phyloP scores from a whole-genome alignment of 2,329 filamentous ascomycete species.

The Metarhizium humberi region DNA sequence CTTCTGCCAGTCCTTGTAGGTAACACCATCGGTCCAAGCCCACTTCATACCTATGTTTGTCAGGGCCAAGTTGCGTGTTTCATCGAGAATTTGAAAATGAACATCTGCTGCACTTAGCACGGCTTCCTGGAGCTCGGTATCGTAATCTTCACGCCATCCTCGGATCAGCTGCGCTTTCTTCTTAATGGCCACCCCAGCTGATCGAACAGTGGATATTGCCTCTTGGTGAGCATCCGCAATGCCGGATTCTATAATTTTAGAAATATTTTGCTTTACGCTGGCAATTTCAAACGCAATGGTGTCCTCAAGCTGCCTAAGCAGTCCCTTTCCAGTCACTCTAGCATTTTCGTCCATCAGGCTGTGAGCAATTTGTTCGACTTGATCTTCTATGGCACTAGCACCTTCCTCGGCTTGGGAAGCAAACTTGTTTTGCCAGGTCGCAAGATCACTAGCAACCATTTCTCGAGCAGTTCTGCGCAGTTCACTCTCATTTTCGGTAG shows the following conservation, averaged over 20 bases:
- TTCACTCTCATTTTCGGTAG: slow-evolving; percentile 40
- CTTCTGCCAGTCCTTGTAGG: slow-evolving; percentile 94
- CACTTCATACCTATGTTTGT: slow-evolving; percentile 90
- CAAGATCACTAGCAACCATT: slow-evolving; percentile 68
- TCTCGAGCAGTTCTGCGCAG: slow-evolving; percentile 50
- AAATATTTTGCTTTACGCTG: slow-evolving; percentile 58
- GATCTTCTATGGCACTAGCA: slow-evolving; percentile 60
- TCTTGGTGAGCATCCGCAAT: slow-evolving; percentile 31
- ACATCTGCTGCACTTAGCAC: slow-evolving; percentile 67
- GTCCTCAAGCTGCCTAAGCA: slow-evolving; percentile 60
- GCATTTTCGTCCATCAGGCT: slow-evolving; percentile 54
- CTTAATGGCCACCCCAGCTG: slow-evolving; percentile 65
- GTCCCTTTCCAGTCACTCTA: slow-evolving; percentile 53
- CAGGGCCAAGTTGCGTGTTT: slow-evolving; percentile 73
- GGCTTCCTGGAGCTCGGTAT: slow-evolving; percentile 57
- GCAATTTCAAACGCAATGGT: slow-evolving; percentile 55
- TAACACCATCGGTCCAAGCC: slow-evolving; percentile 92
- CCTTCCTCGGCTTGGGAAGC: slow-evolving; percentile 78
- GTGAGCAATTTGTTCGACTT: slow-evolving; percentile 48
- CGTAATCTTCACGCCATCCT: slow-evolving; percentile 65
- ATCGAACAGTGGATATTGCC: slow-evolving; percentile 44
- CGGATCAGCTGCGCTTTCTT: slow-evolving; percentile 68
- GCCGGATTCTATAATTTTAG: slow-evolving; percentile 46
- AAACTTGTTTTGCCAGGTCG: slow-evolving; percentile 83
- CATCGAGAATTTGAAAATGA: slow-evolving; percentile 73